Evolutionary conservation across 2,329 filamentous ascomycete genomes (phyloP), one percentile per base, ranked within the genome.

Genomic region (Fusarium pseudocircinatum): DNA sequence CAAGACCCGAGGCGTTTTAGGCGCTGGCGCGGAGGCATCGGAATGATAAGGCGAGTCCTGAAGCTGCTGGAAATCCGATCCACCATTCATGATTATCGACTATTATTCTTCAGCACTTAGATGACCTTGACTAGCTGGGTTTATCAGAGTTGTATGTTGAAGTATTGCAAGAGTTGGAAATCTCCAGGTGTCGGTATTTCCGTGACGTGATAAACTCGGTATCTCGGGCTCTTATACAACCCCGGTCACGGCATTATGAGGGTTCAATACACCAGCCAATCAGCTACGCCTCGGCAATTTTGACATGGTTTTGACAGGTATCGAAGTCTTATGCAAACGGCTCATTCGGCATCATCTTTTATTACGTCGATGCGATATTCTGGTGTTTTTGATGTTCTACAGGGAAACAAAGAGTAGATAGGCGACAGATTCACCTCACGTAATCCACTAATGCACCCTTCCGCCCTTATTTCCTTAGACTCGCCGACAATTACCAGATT

Each of bases 31-130:
- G 4, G 66, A 68, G 14, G 42, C 42, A 24, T 69, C 66, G 8
- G 64, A 68, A 47, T 68, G 56, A 6, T 63, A 47, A 7, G 64
- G 66, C 8, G 65, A 54, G 28, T 69, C 66, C 15, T 68, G 65
- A 3, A 47, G 20, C 4, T 43, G 40, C 12, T 54, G 65, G 6
- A 15, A 18, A 8, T 36, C 44, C 5, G 18, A 60, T 3, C n/a
- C n/a, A 4, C 42, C 16, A 39, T 39, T 56, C 64, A 50, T 50
- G 30, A 24, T 50, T 50, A 14, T 1, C 8, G 8, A 34, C 16
- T 6, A 2, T 7, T 20, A 7, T 20, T 34, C 30, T 24, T 20
- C 8, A 18, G 1, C 14, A 18, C 2, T 7, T 18, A 1, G 7
- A 5, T 11, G 10, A 6, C 32, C 3, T 34, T 0, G 22, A 9